Base-by-base conservation (phyloP, 805 yeast species). In the Candida xiaguanensis region DNA sequence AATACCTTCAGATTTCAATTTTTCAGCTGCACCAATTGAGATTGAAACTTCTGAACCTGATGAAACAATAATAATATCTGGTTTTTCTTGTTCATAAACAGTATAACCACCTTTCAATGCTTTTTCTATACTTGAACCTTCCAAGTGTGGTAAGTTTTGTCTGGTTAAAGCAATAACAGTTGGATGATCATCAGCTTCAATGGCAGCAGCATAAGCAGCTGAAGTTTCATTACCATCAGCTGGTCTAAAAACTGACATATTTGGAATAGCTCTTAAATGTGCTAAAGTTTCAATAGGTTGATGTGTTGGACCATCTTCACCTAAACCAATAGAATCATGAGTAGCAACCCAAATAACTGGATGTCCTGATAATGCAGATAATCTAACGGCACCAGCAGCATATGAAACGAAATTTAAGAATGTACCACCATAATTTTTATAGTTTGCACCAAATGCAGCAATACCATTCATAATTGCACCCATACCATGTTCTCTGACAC, bases 401-500 rank as follows among this genome's bases (percentile, higher is more conserved):
- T 85, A 85, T 9, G 82, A 76, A 47, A 77, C 82, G 55, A 91
- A 91, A 81, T 93, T 91, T 67, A 91, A 77, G 89, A 91, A 91
- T 59, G 99, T 91, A 70, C 96, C 98, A 66, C 96, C 96, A 73
- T 82, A 90, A 54, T 89, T 82, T 67, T 82, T 85, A 77, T 74
- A 80, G 73, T 86, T 87, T 48, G 85, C 85, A 70, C 85, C 85
- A 59, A 71, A 91, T 40, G 96, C 97, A 44, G 93, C 76, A 55
- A 91, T 85, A 83, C 99, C 99, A 72, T 93, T 91, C 80, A 90
- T 77, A 65, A 90, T 85, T 50, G 97, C 96, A 72, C 96, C 96
- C 97, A 91, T 89, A 67, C 87, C 97, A 71, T 93, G 98, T 77
- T 91, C 99, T 72, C 99, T 85, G 50, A 91, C 96, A 82, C 99